phyloP scores from a whole-genome alignment of 176 grass and related monocot genomes.

The Oryza rufipogon region DNA sequence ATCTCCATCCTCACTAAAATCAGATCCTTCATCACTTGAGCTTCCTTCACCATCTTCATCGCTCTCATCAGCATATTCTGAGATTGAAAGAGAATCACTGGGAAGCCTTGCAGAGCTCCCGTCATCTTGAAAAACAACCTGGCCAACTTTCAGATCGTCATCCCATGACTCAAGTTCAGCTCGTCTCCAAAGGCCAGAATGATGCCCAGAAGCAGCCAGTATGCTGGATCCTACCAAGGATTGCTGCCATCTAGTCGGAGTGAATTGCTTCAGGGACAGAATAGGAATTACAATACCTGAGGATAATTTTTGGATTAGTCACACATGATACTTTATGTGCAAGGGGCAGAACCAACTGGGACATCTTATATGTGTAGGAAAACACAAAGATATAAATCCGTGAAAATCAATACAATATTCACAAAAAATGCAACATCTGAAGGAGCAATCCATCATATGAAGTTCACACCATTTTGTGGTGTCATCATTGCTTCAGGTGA shows the following conservation, averaged over 20 bases:
- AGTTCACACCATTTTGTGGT: not conserved
- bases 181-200: slow-evolving; percentile 79
- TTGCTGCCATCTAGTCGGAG: slow-evolving; percentile 74
- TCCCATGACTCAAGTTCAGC: slow-evolving; percentile 92
- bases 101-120: slow-evolving; percentile 62
- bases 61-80: slow-evolving; percentile 70
- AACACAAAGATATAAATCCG: slow-evolving; percentile 8
- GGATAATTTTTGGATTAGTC: slow-evolving; percentile 43
- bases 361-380: slow-evolving; percentile 1
- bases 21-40: slow-evolving; percentile 51
- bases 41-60: slow-evolving; percentile 52
- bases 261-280: slow-evolving; percentile 67
- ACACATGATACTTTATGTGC: not conserved
- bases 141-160: slow-evolving; percentile 64
- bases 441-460: slow-evolving; percentile 31
- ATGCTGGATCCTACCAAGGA: slow-evolving; percentile 85
- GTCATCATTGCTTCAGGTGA: not conserved
- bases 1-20: slow-evolving; percentile 56
- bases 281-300: slow-evolving; percentile 71
- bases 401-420: not conserved
- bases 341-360: not conserved
- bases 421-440: not conserved
- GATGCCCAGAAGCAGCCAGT: slow-evolving; percentile 53
- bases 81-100: slow-evolving; percentile 66
- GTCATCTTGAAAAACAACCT: slow-evolving; percentile 78